These are phyloP conservation scores for Apiosordaria backusii DNA, from an alignment of 495 filamentous ascomycete species.

Conservation along the genomic window DNA sequence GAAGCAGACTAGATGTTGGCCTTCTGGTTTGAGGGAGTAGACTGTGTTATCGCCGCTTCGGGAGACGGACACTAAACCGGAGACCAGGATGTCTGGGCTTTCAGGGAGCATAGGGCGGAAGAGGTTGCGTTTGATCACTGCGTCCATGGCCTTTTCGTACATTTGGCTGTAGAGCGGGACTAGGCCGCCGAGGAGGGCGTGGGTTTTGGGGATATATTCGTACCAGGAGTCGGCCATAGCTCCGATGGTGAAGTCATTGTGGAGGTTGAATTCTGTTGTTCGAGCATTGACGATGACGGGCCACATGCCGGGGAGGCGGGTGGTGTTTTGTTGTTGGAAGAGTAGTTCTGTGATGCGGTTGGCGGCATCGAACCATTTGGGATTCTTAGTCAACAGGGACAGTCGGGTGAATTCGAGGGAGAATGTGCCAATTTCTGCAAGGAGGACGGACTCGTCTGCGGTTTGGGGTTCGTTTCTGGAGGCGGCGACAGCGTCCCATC, in stretches of 20 bases:
- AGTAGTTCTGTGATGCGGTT: conserved; percentile 74
- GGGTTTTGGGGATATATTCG: conserved; percentile 77
- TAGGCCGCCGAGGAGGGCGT: conserved; percentile 66
- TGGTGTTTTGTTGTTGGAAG: conserved; percentile 60
- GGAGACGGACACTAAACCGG: conserved; percentile 53
- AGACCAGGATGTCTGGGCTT: conserved; percentile 42
- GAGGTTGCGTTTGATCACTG: conserved; percentile 61
- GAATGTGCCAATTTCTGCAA: conserved; percentile 69
- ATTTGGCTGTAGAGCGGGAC: conserved; percentile 69
- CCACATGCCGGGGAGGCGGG: conserved; percentile 64
- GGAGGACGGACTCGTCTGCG: conserved; percentile 34
- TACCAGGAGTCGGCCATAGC: conserved; percentile 77
- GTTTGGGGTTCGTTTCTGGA: conserved; percentile 31
- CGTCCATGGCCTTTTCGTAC: conserved; percentile 66
- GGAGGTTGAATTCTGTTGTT: conserved; percentile 26
- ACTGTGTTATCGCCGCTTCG: conserved; percentile 64
- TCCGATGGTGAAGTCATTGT: conserved; percentile 60
- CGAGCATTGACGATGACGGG: conserved; percentile 38
- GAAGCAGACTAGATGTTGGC: conserved; percentile 59
- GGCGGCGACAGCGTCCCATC: conserved; percentile 50
- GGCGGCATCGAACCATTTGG: conserved; percentile 84
- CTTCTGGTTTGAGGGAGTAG: conserved; percentile 37
- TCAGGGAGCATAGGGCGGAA: conserved; percentile 61
- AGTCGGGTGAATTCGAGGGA: conserved; percentile 83
- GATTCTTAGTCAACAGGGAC: conserved; percentile 72